phyloP scores from a whole-genome alignment of 495 filamentous ascomycete species.

The Talaromyces wortmannii region DNA sequence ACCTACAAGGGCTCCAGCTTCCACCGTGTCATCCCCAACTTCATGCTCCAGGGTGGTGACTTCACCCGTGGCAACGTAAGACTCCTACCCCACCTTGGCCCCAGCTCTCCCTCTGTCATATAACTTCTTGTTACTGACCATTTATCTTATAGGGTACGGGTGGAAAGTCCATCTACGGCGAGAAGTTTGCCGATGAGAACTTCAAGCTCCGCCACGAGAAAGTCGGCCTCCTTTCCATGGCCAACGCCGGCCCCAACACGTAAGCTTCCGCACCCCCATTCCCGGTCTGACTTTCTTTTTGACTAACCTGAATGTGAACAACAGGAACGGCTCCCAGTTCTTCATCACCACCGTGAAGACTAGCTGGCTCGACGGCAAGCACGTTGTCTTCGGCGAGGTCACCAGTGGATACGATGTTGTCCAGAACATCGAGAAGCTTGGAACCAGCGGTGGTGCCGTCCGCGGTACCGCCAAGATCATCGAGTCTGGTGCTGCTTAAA shows the following conservation, averaged over 20 bases:
- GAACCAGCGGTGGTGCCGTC: slow-evolving; percentile 54
- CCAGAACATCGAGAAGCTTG: slow-evolving; percentile 66
- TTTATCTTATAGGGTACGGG: slow-evolving; percentile 58
- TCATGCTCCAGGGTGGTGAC: slow-evolving; percentile 99
- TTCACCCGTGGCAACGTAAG: slow-evolving; percentile 89
- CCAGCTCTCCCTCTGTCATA: not conserved
- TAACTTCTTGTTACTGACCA: not conserved
- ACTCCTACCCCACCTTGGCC: slow-evolving; percentile 5
- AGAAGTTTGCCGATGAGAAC: slow-evolving; percentile 97
- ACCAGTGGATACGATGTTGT: slow-evolving; percentile 58
- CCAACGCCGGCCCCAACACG: slow-evolving; percentile 87
- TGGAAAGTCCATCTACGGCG: slow-evolving; percentile 93
- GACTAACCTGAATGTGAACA: not conserved
- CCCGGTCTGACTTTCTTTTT: not conserved
- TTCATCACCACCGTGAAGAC: slow-evolving; percentile 94
- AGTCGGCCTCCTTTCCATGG: slow-evolving; percentile 93
- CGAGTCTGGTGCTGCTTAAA: slow-evolving; percentile 50
- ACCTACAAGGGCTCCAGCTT: slow-evolving; percentile 81
- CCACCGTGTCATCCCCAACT: slow-evolving; percentile 95
- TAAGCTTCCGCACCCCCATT: slow-evolving; percentile 30
- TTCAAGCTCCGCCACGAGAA: slow-evolving; percentile 77
- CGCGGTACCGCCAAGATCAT: slow-evolving; percentile 59
- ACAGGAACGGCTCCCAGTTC: slow-evolving; percentile 95
- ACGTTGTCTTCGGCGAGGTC: slow-evolving; percentile 98
- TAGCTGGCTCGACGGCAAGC: slow-evolving; percentile 90